Conservation (phyloP, 495 filamentous ascomycete genomes). For the Penicillium longicatenatum region DNA sequence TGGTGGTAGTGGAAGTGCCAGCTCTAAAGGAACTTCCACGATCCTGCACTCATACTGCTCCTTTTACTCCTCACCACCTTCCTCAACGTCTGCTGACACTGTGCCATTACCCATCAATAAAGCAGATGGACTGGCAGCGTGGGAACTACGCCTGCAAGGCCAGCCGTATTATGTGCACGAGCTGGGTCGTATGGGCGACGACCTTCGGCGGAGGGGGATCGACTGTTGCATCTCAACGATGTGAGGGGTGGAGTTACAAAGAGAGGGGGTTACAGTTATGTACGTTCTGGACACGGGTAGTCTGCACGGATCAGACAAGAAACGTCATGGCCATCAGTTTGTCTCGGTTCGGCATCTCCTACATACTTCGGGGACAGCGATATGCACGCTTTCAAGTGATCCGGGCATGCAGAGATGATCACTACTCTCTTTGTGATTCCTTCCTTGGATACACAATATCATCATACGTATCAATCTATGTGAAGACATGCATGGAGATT, state of each 20-base stretch:
- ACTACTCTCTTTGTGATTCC: neutral
- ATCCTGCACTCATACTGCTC: conserved; percentile 4
- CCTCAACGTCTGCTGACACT: neutral
- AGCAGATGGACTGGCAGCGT: conserved; percentile 12
- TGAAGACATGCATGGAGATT: neutral
- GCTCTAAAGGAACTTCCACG: neutral
- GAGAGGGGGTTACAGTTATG: neutral
- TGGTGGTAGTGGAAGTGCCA: neutral
- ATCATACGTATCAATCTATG: neutral
- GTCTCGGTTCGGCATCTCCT: neutral
- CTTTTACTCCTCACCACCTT: neutral
- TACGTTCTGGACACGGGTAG: neutral
- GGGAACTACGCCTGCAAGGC: conserved; percentile 39
- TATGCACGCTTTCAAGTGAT: neutral
- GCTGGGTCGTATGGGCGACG: conserved; percentile 30
- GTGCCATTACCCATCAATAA: neutral
- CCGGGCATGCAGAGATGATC: neutral
- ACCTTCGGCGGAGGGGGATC: conserved; percentile 37
- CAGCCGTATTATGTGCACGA: conserved; percentile 44
- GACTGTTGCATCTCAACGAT: conserved; percentile 26
- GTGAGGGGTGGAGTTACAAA: conserved; percentile 12
- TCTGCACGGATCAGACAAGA: neutral
- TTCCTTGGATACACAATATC: too few relatives aligned
- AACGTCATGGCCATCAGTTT: neutral
- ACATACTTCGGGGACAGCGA: neutral